A percentile compares a stretch with the other conserved stretches of the same genome.
Evolutionary conservation across 768 basidiomycete genomes (phyloP).

Genomic region (Xerocomellus amylosporus): DNA sequence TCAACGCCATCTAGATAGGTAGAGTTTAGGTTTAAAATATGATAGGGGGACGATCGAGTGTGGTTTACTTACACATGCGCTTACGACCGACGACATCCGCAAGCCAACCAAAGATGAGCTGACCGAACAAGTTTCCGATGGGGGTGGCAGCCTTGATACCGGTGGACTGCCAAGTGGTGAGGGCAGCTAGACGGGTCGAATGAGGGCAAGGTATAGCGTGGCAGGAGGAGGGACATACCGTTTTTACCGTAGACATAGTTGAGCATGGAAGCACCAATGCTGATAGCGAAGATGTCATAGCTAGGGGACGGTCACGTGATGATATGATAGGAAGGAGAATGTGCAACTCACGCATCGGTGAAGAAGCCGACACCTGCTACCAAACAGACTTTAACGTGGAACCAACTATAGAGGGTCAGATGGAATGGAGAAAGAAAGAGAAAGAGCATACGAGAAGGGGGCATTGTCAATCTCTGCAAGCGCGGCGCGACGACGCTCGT

Average conservation of each 20-base stretch:
- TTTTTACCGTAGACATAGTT: constrained; percentile 68
- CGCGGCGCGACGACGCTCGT: constrained; percentile 75
- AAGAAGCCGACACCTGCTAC: constrained; percentile 86
- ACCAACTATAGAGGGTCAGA: constrained; percentile 51
- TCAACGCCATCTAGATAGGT: constrained; percentile 42
- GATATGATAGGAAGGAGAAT: background rate
- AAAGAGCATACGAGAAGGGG: constrained; percentile 63
- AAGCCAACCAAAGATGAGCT: constrained; percentile 77
- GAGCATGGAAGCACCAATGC: constrained; percentile 79
- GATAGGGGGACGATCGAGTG: background rate
- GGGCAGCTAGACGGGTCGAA: constrained; percentile 14
- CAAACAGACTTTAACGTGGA: constrained; percentile 75
- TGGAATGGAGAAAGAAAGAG: background rate
- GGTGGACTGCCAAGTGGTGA: constrained; percentile 61
- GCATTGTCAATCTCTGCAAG: constrained; percentile 87
- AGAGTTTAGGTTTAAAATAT: background rate
- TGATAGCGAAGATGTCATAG: constrained; percentile 89
- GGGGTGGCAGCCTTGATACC: constrained; percentile 78
- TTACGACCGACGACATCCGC: constrained; percentile 77
- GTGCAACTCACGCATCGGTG: constrained; percentile 66
- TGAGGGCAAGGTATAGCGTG: background rate
- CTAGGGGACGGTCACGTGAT: constrained; percentile 11
- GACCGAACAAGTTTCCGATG: constrained; percentile 71
- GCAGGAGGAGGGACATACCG: background rate
- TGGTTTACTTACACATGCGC: constrained; percentile 63